These are phyloP conservation scores for Candida boidinii DNA, from an alignment of 805 yeast species.

Conservation along the genomic window DNA sequence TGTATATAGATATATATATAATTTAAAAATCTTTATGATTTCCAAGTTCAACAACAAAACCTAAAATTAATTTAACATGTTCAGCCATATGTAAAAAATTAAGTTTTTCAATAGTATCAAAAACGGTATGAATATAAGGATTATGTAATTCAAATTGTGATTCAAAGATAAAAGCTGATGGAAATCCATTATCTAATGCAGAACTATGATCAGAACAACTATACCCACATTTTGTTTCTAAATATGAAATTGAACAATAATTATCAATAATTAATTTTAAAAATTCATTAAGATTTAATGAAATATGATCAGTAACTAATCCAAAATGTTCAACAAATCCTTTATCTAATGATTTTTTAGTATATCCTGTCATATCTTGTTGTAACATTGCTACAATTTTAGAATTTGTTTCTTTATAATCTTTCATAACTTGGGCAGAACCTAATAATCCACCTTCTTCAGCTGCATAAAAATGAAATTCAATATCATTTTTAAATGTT, in stretches of 20 bases:
- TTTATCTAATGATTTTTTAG: constrained; percentile 37
- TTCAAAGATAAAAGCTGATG: constrained; percentile 78
- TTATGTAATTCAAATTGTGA: constrained; percentile 55
- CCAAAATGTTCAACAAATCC: constrained; percentile 65
- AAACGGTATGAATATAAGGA: constrained; percentile 65
- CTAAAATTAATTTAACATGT: constrained; percentile 71
- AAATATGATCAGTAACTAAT: constrained; percentile 66
- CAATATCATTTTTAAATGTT: constrained; percentile 51
- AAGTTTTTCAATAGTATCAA: constrained; percentile 76
- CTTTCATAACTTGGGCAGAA: constrained; percentile 65
- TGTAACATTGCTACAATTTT: constrained; percentile 79
- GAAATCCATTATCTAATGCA: constrained; percentile 76
- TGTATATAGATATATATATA: too few species aligned
- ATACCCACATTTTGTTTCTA: constrained; percentile 78
- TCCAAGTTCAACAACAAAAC: constrained; percentile 64
- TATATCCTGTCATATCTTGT: constrained; percentile 91
- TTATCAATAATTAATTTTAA: constrained; percentile 50
- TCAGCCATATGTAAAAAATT: constrained; percentile 73
- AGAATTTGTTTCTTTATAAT: constrained; percentile 35
- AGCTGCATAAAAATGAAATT: constrained; percentile 92
- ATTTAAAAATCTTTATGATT: constrained; percentile 16
- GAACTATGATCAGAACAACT: constrained; percentile 93
- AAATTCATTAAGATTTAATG: constrained; percentile 45
- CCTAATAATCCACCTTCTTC: constrained; percentile 93
- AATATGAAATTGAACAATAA: constrained; percentile 62